Evolutionary conservation across 352 stramenopile species (phyloP), one percentile per base, ranked within the genome.

Genomic region (Globisporangium emineosum): DNA sequence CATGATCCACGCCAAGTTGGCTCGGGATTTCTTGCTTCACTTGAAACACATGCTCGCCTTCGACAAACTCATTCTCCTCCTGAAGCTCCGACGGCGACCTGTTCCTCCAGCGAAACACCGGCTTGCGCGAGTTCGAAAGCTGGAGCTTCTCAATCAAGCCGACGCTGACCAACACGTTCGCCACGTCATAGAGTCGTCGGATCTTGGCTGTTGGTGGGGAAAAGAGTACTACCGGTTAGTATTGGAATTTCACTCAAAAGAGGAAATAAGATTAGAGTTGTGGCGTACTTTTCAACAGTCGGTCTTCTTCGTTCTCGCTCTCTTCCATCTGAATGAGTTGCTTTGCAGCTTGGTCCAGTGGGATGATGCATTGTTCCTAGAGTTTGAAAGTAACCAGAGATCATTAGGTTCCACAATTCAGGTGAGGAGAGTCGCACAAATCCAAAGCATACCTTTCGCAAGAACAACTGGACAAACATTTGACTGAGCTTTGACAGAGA

Each of bases 181-280:
- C 97, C 70, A 99, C 97, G 63, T 99, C 97, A 65, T 99, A 99
- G 29, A 99, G 84, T 27, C 97, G 84, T 19, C 97, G 90, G 65
- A 98, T 97, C 67, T 98, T 98, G 52, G 96, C 87, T 95, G 69
- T 43, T 30, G 6, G 63, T 13, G 9, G 62, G 61, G 9, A 25
- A 27, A 43, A 23, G 59, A 23, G 25, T 47, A 2, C 13, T 35
- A 13, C 15, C 50, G 43, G 3, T 47, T 12, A 27, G 32, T 42
- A 17, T 53, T 29, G 0, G 17, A 33, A 2, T 17, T 50, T 23
- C 23, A 52, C 3, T 43, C 19, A 35, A 49, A 25, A 27, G 1
- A 25, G 40, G 10, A 42, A 9, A 55, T 15, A 5, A 10, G 45
- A 60, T 10, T 27, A 23, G 19, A 40, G 19, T 10, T 57, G 29